A percentile compares a stretch with the other conserved stretches of the same genome.
These are phyloP conservation scores for Cystobasidium pallidum DNA, from an alignment of 1,284 basidiomycete species.

Conservation along the genomic window DNA sequence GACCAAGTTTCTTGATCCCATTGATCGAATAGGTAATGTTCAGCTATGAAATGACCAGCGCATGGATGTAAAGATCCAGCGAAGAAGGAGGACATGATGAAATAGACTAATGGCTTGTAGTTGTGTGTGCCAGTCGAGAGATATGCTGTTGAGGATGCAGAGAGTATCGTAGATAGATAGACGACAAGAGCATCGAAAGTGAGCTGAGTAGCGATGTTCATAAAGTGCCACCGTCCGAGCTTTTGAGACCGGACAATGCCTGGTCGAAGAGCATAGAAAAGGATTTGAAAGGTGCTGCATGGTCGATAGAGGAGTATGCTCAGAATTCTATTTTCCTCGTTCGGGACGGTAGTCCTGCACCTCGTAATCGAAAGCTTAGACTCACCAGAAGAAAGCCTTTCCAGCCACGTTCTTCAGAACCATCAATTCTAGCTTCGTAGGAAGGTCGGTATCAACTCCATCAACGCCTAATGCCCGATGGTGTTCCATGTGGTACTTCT, in stretches of 20 bases:
- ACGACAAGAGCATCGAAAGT: conserved; percentile 72
- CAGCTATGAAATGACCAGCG: conserved; percentile 93
- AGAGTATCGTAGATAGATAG: conserved; percentile 62
- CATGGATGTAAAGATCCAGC: conserved; percentile 93
- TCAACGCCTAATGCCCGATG: conserved; percentile 73
- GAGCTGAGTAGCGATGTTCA: conserved; percentile 75
- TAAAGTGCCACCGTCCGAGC: conserved; percentile 78
- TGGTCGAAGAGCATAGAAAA: conserved; percentile 96
- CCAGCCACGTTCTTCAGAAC: conserved; percentile 92
- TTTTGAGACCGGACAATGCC: conserved; percentile 87
- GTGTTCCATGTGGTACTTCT: conserved; percentile 63
- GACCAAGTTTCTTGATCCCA: conserved; percentile 90
- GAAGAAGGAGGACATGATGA: conserved; percentile 87
- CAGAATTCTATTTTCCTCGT: no score
- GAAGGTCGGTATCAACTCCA: conserved; percentile 92
- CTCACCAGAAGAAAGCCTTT: conserved; percentile 89
- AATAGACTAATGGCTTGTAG: conserved; percentile 70
- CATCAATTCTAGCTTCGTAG: conserved; percentile 80
- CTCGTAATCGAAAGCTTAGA: conserved; percentile 45
- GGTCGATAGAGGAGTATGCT: conserved; percentile 32
- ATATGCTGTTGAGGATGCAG: neutral
- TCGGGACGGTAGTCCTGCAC: no score
- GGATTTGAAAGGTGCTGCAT: conserved; percentile 87
- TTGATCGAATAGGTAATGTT: conserved; percentile 87
- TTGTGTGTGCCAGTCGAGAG: conserved; percentile 5